phyloP scores from a whole-genome alignment of 192 early-diverging fungal genomes.

The Thamnidium elegans region DNA sequence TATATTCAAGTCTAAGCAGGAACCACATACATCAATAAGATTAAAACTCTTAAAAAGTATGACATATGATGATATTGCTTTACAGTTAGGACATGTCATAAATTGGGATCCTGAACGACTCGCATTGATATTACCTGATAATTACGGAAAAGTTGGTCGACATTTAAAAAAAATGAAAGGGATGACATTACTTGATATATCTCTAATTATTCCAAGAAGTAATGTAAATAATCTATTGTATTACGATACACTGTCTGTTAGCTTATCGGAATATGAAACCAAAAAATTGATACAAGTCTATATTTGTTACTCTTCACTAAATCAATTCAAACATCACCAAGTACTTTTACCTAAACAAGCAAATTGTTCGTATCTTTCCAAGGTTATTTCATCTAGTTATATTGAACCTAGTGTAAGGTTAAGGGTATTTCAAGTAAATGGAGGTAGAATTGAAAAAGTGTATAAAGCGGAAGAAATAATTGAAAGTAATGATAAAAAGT shows the following conservation, averaged over 20 bases:
- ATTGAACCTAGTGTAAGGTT: too few relatives aligned
- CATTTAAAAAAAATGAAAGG: not conserved
- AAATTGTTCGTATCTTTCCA: too few relatives aligned
- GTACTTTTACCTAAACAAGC: constrained; percentile 62
- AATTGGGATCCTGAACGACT: constrained; percentile 68
- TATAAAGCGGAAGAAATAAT: constrained; percentile 48
- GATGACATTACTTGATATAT: not conserved
- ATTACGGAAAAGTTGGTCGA: not conserved
- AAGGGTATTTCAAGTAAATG: constrained; percentile 49
- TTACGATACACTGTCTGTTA: constrained; percentile 84
- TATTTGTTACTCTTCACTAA: constrained; percentile 59
- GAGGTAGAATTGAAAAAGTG: constrained; percentile 46
- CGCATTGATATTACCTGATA: constrained; percentile 24
- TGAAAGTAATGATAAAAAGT: constrained; percentile 10
- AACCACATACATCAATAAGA: not conserved
- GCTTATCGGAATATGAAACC: constrained; percentile 78
- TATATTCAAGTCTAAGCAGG: constrained; percentile 60
- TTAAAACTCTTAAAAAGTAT: constrained; percentile 55
- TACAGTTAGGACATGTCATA: constrained; percentile 57
- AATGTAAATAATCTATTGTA: constrained; percentile 37
- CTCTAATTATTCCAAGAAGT: too few relatives aligned
- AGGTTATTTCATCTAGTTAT: too few relatives aligned
- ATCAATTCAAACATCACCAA: constrained; percentile 59
- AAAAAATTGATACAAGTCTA: constrained; percentile 70
- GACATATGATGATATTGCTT: constrained; percentile 64